These are phyloP conservation scores for Xylariomycetidae sp. DNA, from an alignment of 2,329 filamentous ascomycete genomes.

Conservation along the genomic window DNA sequence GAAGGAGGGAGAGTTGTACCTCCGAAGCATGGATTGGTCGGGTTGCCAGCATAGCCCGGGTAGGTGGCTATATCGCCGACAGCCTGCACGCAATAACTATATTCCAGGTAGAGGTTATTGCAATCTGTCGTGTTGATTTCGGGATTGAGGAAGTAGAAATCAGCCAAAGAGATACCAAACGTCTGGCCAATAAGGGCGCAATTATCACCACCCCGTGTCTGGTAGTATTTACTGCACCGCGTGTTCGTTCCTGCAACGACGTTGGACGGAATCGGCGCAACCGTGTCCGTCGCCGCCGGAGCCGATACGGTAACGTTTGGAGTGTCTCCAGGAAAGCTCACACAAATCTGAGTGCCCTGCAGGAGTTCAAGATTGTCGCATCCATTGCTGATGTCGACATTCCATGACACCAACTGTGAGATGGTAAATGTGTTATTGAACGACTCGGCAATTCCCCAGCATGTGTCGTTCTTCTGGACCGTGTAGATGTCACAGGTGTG, in stretches of 20 bases:
- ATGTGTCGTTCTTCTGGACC: slow-evolving; percentile 2
- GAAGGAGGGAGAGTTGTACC: no score
- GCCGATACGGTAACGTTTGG: no score
- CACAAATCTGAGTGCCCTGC: slow-evolving; percentile 2
- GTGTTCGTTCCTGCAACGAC: slow-evolving; percentile 4
- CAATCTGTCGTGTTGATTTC: no score
- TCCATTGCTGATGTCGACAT: slow-evolving; percentile 2
- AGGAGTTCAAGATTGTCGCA: slow-evolving; percentile 4
- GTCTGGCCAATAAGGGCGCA: slow-evolving; percentile 2
- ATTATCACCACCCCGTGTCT: background rate
- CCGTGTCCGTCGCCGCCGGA: slow-evolving; percentile 1
- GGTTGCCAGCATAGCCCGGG: no score
- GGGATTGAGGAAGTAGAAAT: slow-evolving; percentile 5
- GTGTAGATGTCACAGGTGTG: slow-evolving; percentile 1
- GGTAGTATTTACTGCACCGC: slow-evolving; percentile 2
- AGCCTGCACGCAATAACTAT: no score
- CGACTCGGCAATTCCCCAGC: slow-evolving; percentile 1
- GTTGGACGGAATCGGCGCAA: slow-evolving; percentile 3
- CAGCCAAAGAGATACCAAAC: slow-evolving; percentile 1
- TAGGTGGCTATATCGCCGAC: no score
- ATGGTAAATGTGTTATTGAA: no score
- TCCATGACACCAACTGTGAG: slow-evolving; percentile 2
- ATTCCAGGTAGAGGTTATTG: no score
- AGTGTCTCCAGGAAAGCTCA: slow-evolving; percentile 4
- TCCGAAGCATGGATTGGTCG: no score